Evolutionary conservation across 441 rosid species (phyloP), one percentile per base, ranked within the genome.

Genomic region (Adansonia grandidieri): DNA sequence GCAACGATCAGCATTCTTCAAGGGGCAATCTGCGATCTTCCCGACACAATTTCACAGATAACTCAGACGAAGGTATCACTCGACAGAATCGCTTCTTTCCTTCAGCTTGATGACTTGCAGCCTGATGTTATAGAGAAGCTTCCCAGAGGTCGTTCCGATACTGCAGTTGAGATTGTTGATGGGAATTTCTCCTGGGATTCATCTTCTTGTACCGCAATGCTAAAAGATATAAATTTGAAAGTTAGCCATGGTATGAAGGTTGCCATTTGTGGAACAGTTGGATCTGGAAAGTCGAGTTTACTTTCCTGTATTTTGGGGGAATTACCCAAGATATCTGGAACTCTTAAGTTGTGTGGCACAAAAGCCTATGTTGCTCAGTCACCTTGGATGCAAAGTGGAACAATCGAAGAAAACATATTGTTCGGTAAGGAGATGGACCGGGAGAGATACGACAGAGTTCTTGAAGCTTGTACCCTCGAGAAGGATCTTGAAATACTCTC

Each of bases 311-410:
- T 87, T 75, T 82, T 87, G 9, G 90, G 87, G 24, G 90, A 87
- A 78, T 57, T 87, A 42, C 84, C 88, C n/a, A 84, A 57, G 15
- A 44, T 74, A 62, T 76, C 80, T 14, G 85, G 90, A 20, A 76
- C 71, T 45, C 51, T 87, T 20, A 72, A 77, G 62, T 78, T 85
- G 54, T 82, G 64, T 56, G 90, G 90, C 44, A 85, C 64, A 44
- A 80, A 85, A 63, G 93, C 90, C 0, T 89, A 85, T 24, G 91
- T 91, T 78, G 85, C 97, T 57, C 98, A 92, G 80, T 91, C 97
- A n/a, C 92, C 98, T 22, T 95, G 98, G 98, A 93, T 92, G 72
- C 97, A 91, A 81, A 92, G 97, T 71, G 93, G 98, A 57, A 92
- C 82, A 81, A 87, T 95, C 28, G 93, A 90, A 79, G 96, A 91